Percentiles rank a stretch among this genome's conserved stretches.
These are phyloP conservation scores for Trifolium subterraneum DNA, from an alignment of 306 rosid species.

Conservation along the genomic window DNA sequence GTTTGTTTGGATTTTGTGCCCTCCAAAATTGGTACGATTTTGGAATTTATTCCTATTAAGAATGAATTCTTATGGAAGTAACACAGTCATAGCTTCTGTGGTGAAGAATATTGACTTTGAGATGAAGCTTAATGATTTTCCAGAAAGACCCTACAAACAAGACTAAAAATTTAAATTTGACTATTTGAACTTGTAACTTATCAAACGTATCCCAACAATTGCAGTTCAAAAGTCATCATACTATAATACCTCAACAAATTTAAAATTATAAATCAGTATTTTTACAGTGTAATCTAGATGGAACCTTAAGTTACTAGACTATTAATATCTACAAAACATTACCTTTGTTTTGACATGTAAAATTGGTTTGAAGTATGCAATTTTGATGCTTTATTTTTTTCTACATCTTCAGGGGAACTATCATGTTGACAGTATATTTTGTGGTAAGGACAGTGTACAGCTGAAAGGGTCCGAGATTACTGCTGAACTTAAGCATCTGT, in stretches of 20 bases:
- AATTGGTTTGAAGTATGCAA: slow-evolving; percentile 26
- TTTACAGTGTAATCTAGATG: slow-evolving; percentile 16
- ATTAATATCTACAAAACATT: slow-evolving; percentile 8
- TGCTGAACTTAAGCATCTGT: slow-evolving; percentile 74
- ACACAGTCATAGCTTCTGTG: not conserved
- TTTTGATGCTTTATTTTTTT: slow-evolving; percentile 18
- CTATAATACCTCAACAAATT: slow-evolving; percentile 12
- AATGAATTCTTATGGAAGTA: not conserved
- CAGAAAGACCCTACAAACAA: slow-evolving; percentile 14
- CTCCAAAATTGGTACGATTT: not conserved
- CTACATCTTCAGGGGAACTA: slow-evolving; percentile 65
- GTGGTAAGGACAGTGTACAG: slow-evolving; percentile 72
- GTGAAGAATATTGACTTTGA: slow-evolving; percentile 19
- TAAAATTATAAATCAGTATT: slow-evolving; percentile 1
- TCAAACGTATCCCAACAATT: not conserved
- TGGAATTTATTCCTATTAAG: slow-evolving; percentile 4
- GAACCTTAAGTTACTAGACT: slow-evolving; percentile 6
- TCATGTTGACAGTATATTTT: slow-evolving; percentile 75
- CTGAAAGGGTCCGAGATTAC: slow-evolving; percentile 69
- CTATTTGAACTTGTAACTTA: slow-evolving; percentile 4
- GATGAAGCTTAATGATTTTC: slow-evolving; percentile 9
- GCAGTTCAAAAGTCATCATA: slow-evolving; percentile 11
- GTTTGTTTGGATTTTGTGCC: slow-evolving; percentile 31
- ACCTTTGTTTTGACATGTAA: not conserved
- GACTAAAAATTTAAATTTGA: not conserved